A percentile compares a stretch with the other conserved stretches of the same genome.
These are phyloP conservation scores for Actinomucor elegans DNA, from an alignment of 371 early-diverging fungal species.

Conservation along the genomic window DNA sequence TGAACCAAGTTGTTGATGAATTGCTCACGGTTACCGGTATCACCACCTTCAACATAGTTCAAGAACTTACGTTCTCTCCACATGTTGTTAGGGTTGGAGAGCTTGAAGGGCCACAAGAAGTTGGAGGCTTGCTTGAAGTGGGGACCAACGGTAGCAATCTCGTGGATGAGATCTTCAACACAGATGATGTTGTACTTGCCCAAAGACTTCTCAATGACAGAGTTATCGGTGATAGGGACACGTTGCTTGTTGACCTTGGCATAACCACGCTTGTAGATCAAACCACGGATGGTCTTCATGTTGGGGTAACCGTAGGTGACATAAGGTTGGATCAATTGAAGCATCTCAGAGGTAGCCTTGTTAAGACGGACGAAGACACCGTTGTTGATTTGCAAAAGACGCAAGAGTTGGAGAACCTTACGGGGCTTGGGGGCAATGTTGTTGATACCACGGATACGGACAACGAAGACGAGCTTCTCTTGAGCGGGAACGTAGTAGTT, in stretches of 20 bases:
- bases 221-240: slow-evolving; percentile 96
- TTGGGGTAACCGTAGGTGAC: slow-evolving; percentile 97
- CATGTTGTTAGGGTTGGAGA: slow-evolving; percentile 98
- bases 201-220: slow-evolving; percentile 91
- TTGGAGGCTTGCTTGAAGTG: slow-evolving; percentile 88
- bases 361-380: slow-evolving; percentile 98
- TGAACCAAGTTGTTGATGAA: slow-evolving; percentile 96
- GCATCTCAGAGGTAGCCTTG: slow-evolving; percentile 98
- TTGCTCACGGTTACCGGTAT: slow-evolving; percentile 96
- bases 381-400: slow-evolving; percentile 99
- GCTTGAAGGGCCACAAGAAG: slow-evolving; percentile 99
- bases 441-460: slow-evolving; percentile 97
- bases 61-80: slow-evolving; percentile 94
- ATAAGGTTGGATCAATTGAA: slow-evolving; percentile 97
- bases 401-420: slow-evolving; percentile 98
- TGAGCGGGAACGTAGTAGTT: slow-evolving; percentile 96
- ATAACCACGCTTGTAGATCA: slow-evolving; percentile 99
- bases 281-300: slow-evolving; percentile 98
- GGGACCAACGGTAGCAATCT: slow-evolving; percentile 98
- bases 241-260: slow-evolving; percentile 97
- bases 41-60: slow-evolving; percentile 99
- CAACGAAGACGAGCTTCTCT: slow-evolving; percentile 97
- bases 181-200: slow-evolving; percentile 97
- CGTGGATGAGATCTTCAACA: slow-evolving; percentile 99
- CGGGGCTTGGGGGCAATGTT: slow-evolving; percentile 99